Percentiles rank a stretch among this genome's conserved stretches.
phyloP scores from a whole-genome alignment of 2,329 filamentous ascomycete genomes.

The Aspergillus glaucus region DNA sequence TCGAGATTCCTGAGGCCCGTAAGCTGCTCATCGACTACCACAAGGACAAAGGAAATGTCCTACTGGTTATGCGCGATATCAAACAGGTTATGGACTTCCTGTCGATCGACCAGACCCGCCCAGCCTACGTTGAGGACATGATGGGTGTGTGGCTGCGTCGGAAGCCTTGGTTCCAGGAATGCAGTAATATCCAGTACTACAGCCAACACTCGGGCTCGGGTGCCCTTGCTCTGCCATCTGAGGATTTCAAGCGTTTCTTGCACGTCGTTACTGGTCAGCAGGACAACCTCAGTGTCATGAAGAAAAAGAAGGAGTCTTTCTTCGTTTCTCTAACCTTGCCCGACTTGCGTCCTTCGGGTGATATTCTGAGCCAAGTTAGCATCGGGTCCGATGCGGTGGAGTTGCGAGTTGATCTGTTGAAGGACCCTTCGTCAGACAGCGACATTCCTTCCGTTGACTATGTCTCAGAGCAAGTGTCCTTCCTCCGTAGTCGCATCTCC shows the following conservation, averaged over 20 bases:
- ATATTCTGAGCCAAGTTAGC: conserved; percentile 63
- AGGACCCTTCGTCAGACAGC: conserved; percentile 57
- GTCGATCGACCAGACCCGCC: conserved; percentile 78
- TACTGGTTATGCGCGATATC: conserved; percentile 82
- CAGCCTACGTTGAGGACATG: conserved; percentile 89
- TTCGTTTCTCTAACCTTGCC: conserved; percentile 89
- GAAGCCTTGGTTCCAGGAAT: conserved; percentile 83
- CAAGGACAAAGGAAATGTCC: conserved; percentile 70
- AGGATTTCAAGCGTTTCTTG: conserved; percentile 70
- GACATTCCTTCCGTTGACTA: conserved; percentile 64
- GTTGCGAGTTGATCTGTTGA: conserved; percentile 81
- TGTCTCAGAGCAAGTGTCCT: conserved; percentile 72
- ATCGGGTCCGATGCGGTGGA: conserved; percentile 91
- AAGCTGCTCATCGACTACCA: conserved; percentile 68
- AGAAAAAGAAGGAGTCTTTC: conserved; percentile 68
- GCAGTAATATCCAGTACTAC: conserved; percentile 91
- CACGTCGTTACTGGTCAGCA: conserved; percentile 59
- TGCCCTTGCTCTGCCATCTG: conserved; percentile 48
- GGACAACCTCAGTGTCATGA: conserved; percentile 51
- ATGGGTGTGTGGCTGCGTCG: conserved; percentile 83
- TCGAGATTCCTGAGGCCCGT: conserved; percentile 76
- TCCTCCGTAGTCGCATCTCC: conserved; percentile 64
- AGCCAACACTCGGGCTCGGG: conserved; percentile 59
- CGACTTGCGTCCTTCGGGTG: conserved; percentile 57
- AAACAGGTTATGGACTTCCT: conserved; percentile 84